phyloP scores from a whole-genome alignment of 1,284 basidiomycete species.

The Erythrobasidium hasegawianum region DNA sequence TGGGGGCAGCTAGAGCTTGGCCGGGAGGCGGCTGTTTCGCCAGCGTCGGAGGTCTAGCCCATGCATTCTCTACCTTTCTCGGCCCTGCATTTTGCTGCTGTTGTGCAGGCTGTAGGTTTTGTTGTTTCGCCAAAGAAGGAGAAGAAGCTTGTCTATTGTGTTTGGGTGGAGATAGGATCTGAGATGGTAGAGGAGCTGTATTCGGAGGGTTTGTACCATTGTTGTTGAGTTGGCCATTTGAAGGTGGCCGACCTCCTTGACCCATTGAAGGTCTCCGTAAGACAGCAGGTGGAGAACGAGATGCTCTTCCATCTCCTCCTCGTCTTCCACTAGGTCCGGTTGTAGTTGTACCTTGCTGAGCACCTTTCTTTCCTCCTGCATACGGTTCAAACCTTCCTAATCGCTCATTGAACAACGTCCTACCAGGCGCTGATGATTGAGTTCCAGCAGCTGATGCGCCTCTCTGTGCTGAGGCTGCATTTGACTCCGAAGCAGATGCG shows the following conservation, averaged over 20 bases:
- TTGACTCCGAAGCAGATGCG: not conserved
- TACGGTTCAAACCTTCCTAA: constrained; percentile 40
- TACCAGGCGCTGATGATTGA: constrained; percentile 37
- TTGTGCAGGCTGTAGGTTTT: not conserved
- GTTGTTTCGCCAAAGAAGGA: not conserved
- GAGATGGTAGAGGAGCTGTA: too few relatives aligned
- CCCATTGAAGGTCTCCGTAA: constrained; percentile 4
- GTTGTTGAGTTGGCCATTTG: not conserved
- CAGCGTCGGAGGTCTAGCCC: not conserved
- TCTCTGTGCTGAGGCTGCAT: not conserved
- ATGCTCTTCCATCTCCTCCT: not conserved
- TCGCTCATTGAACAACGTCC: constrained; percentile 52
- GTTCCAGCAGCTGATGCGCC: not conserved
- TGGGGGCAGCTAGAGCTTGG: not conserved
- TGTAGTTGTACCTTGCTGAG: not conserved
- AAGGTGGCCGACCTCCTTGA: not conserved
- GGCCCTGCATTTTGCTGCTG: not conserved
- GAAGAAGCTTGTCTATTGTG: not conserved
- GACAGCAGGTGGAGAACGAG: not conserved
- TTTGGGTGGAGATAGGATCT: not conserved
- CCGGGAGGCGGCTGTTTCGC: not conserved
- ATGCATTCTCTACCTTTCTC: constrained; percentile 3
- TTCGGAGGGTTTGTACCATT: not conserved
- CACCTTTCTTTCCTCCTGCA: constrained; percentile 19
- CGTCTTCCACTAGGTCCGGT: not conserved